These are phyloP conservation scores for Acer campestre DNA, from an alignment of 345 rosid species.

Conservation along the genomic window DNA sequence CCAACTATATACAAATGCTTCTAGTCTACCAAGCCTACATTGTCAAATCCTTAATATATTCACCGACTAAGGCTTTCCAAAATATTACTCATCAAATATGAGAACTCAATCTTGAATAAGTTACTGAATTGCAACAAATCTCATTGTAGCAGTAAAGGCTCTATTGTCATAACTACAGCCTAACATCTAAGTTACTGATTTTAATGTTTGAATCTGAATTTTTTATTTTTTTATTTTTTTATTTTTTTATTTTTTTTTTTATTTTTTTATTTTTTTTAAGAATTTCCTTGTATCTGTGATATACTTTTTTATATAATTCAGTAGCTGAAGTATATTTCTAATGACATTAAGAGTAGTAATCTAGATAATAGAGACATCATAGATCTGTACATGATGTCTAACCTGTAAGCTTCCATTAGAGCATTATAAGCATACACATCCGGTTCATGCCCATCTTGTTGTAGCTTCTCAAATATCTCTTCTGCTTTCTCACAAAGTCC, in stretches of 20 bases:
- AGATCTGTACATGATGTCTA: constrained; percentile 6
- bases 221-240: neutral
- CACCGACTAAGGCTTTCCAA: neutral
- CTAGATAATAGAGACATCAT: neutral
- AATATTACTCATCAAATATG: neutral
- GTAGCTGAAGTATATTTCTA: neutral
- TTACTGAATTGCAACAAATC: neutral
- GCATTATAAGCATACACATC: constrained; percentile 93
- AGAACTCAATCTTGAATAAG: neutral
- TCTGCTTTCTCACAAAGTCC: constrained; percentile 96
- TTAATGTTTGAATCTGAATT: neutral
- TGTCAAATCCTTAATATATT: too few species aligned
- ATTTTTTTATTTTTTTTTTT: neutral
- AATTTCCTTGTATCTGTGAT: neutral
- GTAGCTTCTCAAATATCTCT: constrained; percentile 91
- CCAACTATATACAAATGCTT: too few species aligned
- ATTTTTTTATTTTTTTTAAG: neutral
- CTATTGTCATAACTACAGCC: neutral
- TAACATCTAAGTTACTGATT: neutral
- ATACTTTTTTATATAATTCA: neutral
- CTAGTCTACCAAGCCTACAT: too few species aligned
- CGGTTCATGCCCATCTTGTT: constrained; percentile 82
- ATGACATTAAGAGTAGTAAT: neutral
- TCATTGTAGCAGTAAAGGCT: neutral
- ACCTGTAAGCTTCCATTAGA: constrained; percentile 95